Evolutionary conservation across 495 filamentous ascomycete species (phyloP).

Genomic region (Aspergillus sparsus): DNA sequence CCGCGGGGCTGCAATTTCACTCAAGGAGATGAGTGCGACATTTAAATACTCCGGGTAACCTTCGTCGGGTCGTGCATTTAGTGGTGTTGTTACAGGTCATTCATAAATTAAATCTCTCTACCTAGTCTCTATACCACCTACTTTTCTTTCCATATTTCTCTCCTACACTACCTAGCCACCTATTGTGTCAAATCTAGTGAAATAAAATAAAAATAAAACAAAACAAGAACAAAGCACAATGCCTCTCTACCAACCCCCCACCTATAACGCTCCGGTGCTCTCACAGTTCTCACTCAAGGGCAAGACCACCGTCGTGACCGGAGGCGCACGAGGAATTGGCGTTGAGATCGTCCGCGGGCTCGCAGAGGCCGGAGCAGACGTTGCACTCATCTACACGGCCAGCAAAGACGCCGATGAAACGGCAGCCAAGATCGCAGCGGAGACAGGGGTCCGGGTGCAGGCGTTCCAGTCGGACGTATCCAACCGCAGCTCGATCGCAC

Average conservation of each 20-base stretch:
- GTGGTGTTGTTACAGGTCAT: too few species aligned
- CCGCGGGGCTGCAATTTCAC: background rate
- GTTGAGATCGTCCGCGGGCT: conserved; percentile 5
- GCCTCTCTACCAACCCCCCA: conserved; percentile 9
- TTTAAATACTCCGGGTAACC: background rate
- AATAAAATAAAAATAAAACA: background rate
- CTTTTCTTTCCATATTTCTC: background rate
- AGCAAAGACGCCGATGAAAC: background rate
- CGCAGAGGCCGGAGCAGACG: conserved; percentile 15
- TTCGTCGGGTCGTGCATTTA: background rate
- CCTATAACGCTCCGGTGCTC: background rate
- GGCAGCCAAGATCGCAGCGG: conserved; percentile 4
- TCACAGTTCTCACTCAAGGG: conserved; percentile 6
- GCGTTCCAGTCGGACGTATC: conserved; percentile 5
- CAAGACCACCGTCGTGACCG: conserved; percentile 9
- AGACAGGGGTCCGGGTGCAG: conserved; percentile 1
- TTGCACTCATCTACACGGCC: conserved; percentile 5
- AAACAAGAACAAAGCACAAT: background rate
- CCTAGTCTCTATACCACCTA: background rate
- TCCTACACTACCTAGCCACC: background rate
- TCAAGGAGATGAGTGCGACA: background rate
- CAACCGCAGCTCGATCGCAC: background rate
- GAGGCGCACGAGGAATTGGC: conserved; percentile 2
- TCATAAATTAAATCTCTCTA: background rate
- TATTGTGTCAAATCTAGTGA: background rate